A percentile compares a stretch with the other conserved stretches of the same genome.
phyloP scores from a whole-genome alignment of 2,329 filamentous ascomycete species.

The Aspergillus ochraceoroseus region DNA sequence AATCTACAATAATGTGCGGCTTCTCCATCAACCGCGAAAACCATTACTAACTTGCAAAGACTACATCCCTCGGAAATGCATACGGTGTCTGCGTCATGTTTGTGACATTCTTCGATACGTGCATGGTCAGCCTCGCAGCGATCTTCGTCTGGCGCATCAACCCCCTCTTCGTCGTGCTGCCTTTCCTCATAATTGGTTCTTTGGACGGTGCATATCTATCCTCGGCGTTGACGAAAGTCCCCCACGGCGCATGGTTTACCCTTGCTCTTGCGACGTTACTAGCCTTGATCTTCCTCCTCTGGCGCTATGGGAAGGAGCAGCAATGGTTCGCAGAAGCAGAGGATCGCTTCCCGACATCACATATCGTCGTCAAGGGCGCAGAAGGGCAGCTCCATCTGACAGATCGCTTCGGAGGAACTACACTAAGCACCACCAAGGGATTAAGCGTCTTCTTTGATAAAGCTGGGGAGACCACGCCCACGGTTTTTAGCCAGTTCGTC shows the following conservation, averaged over 20 bases:
- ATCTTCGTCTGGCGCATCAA: slow-evolving; percentile 70
- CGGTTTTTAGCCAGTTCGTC: slow-evolving; percentile 67
- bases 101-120: slow-evolving; percentile 73
- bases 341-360: slow-evolving; percentile 51
- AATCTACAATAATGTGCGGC: slow-evolving; percentile 59
- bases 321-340: slow-evolving; percentile 67
- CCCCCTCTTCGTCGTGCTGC: slow-evolving; percentile 60
- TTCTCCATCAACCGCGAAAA: not conserved
- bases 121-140: slow-evolving; percentile 66
- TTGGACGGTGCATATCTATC: slow-evolving; percentile 66
- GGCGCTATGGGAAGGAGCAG: slow-evolving; percentile 73
- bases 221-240: slow-evolving; percentile 66
- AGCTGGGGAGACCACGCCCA: slow-evolving; percentile 59
- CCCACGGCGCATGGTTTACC: slow-evolving; percentile 74
- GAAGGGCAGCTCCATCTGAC: slow-evolving; percentile 8
- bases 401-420: slow-evolving; percentile 34
- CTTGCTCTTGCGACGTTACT: slow-evolving; percentile 60
- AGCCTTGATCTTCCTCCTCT: slow-evolving; percentile 63
- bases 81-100: slow-evolving; percentile 77
- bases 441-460: slow-evolving; percentile 77
- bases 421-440: slow-evolving; percentile 51
- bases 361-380: slow-evolving; percentile 10
- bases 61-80: slow-evolving; percentile 64
- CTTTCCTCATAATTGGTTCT: slow-evolving; percentile 35
- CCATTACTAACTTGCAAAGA: slow-evolving; percentile 39